A percentile compares a stretch with the other conserved stretches of the same genome.
phyloP scores from a whole-genome alignment of 371 early-diverging fungal species.

The Mortierella sp. region DNA sequence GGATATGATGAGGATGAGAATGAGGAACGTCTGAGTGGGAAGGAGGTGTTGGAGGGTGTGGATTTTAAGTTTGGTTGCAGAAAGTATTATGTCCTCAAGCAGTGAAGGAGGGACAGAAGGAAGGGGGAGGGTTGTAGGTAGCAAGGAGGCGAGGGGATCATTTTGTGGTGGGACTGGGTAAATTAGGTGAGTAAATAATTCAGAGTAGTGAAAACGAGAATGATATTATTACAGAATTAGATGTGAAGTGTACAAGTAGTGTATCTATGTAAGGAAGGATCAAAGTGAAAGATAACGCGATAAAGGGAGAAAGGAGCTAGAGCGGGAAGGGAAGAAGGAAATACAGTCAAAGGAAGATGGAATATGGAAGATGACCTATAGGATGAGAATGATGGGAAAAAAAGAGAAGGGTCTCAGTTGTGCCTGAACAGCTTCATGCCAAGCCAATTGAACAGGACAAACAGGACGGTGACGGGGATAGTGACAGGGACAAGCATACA shows the following conservation, averaged over 20 bases:
- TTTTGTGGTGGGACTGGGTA: not conserved
- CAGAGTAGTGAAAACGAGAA: not conserved
- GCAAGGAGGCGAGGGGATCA: not conserved
- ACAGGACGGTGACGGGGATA: slow-evolving; percentile 81
- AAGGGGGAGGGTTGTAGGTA: no score
- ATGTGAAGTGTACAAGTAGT: not conserved
- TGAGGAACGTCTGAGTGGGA: not conserved
- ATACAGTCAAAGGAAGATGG: not conserved
- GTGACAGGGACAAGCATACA: slow-evolving; percentile 88
- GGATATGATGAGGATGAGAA: not conserved
- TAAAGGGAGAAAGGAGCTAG: no score
- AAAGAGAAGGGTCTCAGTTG: slow-evolving; percentile 66
- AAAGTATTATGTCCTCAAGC: not conserved
- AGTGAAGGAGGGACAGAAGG: no score
- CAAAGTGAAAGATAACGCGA: not conserved
- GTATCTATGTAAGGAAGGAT: no score
- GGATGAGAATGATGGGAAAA: not conserved
- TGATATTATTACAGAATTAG: not conserved
- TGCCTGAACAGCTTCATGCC: slow-evolving; percentile 96
- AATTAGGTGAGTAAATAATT: not conserved
- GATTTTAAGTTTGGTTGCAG: not conserved
- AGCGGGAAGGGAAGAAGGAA: no score
- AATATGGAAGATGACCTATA: not conserved
- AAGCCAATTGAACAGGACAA: slow-evolving; percentile 95
- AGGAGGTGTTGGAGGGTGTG: not conserved